phyloP scores from a whole-genome alignment of 441 rosid genomes.

The Geranium incanum region DNA sequence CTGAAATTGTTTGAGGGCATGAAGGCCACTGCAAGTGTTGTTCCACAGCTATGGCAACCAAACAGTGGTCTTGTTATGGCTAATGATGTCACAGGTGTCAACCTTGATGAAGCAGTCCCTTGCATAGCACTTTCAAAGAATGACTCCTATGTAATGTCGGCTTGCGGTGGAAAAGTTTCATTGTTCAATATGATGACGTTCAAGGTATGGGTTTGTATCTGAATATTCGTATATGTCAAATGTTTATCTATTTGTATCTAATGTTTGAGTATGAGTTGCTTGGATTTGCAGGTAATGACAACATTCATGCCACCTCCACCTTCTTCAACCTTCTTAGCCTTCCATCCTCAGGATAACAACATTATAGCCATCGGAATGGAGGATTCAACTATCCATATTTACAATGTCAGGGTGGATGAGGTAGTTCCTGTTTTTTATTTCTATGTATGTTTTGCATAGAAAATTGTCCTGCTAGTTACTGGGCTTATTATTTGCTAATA shows the following conservation, averaged over 20 bases:
- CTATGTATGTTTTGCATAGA: not conserved
- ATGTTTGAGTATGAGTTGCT: slow-evolving; percentile 8
- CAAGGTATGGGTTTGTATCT: slow-evolving; percentile 36
- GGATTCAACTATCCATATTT: slow-evolving; percentile 82
- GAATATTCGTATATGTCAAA: slow-evolving; percentile 20
- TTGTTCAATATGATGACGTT: slow-evolving; percentile 84
- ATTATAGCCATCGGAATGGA: slow-evolving; percentile 93
- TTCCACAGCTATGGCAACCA: slow-evolving; percentile 78
- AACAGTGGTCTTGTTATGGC: slow-evolving; percentile 63
- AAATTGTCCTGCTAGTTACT: not conserved
- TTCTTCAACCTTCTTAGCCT: slow-evolving; percentile 80
- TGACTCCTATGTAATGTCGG: slow-evolving; percentile 81
- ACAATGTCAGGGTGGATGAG: slow-evolving; percentile 85
- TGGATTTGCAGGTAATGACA: slow-evolving; percentile 66
- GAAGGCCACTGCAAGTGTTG: slow-evolving; percentile 52
- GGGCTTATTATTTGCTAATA: slow-evolving; percentile 12
- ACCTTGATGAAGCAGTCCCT: slow-evolving; percentile 65
- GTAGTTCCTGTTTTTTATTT: slow-evolving; percentile 30
- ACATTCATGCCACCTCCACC: slow-evolving; percentile 87
- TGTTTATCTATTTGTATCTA: slow-evolving; percentile 1
- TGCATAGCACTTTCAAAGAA: slow-evolving; percentile 86
- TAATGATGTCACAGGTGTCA: slow-evolving; percentile 54
- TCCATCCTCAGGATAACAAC: slow-evolving; percentile 88
- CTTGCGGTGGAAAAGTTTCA: slow-evolving; percentile 71
- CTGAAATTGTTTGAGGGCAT: slow-evolving; percentile 4